Base-by-base conservation (phyloP, 495 filamentous ascomycete species). In the Penicillium cinerascens region DNA sequence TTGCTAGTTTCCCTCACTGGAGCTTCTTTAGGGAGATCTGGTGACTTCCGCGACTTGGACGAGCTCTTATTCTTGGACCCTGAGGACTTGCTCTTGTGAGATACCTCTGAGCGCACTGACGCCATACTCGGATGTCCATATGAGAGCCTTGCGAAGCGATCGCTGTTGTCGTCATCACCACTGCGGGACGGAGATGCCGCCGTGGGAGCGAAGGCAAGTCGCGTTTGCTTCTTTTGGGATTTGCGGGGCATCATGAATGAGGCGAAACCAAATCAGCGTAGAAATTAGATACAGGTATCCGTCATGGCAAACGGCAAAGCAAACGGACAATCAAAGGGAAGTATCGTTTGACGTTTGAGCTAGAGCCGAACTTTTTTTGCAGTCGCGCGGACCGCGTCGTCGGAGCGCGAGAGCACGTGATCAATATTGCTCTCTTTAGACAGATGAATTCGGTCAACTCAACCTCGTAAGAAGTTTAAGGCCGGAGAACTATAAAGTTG, bases 201-300 rank as follows among this genome's bases (percentile, higher is more conserved):
- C 20, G 67, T 36, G 13, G 74, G 59, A 13, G 64, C 65, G 48
- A 78, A 79, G 21, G 71, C 56, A 40, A 79, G 74, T 44, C 74
- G 74, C 40, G 77, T 74, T 60, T 78, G 75, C 58, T 76, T 77
- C 52, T 73, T 76, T 18, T 56, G 55, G 13, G 65, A 58, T 47
- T 62, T 69, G 64, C 72, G 68, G 59, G 72, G 64, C 74, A 77
- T 77, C 10, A 36, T 37, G 51, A 29, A 36, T 21, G 20, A 44
- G 42, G 25, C 29, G 35, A 47, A 11, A n/a, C 5, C 37, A 37
- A 20, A 16, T 13, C 10, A 33, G 10, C 3, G 4, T 3, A 10
- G 11, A 15, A 21, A 16, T 16, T 39, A 1, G 27, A 38, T 15
- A 8, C 1, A 37, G 9, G 22, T 1, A 17, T 8, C n/a, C n/a